Conservation (phyloP, 2,329 filamentous ascomycete genomes). For the Phaeosphaeriaceae sp. region DNA sequence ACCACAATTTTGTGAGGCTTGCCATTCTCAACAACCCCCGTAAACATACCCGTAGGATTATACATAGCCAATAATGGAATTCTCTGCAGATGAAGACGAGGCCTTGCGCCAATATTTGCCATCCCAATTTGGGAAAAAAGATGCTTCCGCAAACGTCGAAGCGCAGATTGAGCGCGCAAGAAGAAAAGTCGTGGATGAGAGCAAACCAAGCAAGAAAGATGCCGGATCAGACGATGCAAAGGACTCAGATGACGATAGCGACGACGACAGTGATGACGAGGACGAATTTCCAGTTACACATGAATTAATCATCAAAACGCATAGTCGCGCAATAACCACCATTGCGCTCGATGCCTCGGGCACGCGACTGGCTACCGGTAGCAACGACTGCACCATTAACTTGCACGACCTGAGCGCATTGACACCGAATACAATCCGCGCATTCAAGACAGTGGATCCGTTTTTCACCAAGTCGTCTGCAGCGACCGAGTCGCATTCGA, state of each 20-base stretch:
- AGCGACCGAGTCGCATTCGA: slow-evolving; percentile 81
- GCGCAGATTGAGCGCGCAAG: slow-evolving; percentile 83
- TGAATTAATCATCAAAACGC: slow-evolving; percentile 89
- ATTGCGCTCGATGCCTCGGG: slow-evolving; percentile 85
- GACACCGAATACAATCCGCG: slow-evolving; percentile 91
- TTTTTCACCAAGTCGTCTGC: slow-evolving; percentile 75
- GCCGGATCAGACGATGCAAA: slow-evolving; percentile 38
- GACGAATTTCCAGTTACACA: slow-evolving; percentile 93
- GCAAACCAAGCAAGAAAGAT: slow-evolving; percentile 36
- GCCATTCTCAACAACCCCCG: background rate
- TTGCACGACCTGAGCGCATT: slow-evolving; percentile 95
- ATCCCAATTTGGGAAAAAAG: slow-evolving; percentile 82
- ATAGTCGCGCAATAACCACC: slow-evolving; percentile 85
- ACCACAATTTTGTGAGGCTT: slow-evolving; percentile 6
- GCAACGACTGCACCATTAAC: slow-evolving; percentile 88
- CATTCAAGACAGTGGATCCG: slow-evolving; percentile 91
- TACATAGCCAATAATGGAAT: slow-evolving; percentile 26
- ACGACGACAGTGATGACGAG: slow-evolving; percentile 69
- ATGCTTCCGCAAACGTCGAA: slow-evolving; percentile 73
- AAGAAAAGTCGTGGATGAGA: slow-evolving; percentile 58
- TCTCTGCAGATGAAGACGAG: slow-evolving; percentile 61
- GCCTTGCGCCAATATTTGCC: slow-evolving; percentile 80
- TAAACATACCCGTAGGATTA: slow-evolving; percentile 9
- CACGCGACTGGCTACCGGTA: slow-evolving; percentile 84
- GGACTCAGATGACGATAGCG: slow-evolving; percentile 58